Base-by-base conservation (phyloP, 495 filamentous ascomycete genomes). In the Amniculicola lignicola region DNA sequence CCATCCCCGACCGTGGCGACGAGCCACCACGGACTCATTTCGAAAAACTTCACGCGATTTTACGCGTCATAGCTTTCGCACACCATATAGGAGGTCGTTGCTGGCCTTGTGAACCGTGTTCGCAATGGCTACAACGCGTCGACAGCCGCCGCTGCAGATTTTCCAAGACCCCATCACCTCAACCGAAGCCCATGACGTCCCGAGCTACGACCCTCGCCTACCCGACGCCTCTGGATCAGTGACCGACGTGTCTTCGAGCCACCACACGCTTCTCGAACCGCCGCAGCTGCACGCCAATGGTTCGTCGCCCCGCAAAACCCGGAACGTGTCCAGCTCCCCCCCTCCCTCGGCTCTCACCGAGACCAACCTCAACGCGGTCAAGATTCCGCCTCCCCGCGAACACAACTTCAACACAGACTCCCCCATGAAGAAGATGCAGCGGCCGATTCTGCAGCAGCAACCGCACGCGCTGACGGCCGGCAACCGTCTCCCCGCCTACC, bases 401-500 rank as follows among this genome's bases (percentile, higher is more conserved):
- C 75, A 80, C 33, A 74, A 71, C 53, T 86, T 86, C 62, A 76
- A 77, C 41, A 95, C 89, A n/a, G 90, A 93, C 72, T 93, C 90
- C 12, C 88, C 87, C 23, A 74, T 83, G 63, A 96, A 96, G 77
- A 89, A 86, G 39, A 19, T 25, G 27, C 54, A 4, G 38, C 46
- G 58, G 1, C 60, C 59, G 46, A 63, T 62, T 59, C 57, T 57
- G n/a, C 54, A 59, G 44, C 62, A 58, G 73, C 54, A 59, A 41
- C 62, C 57, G 73, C 28, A 40, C 39, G 40, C 50, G 36, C 15
- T 14, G 18, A 55, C 59, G 37, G 38, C 53, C 15, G 37, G 80
- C 61, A 79, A 82, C 19, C 81, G 86, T 54, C 83, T 82, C 62
- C 78, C 82, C 36, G 70, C 88, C 19, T 83, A 83, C 67, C 78